Evolutionary conservation across 2,329 filamentous ascomycete genomes (phyloP).

Genomic region (Mycogone perniciosa): DNA sequence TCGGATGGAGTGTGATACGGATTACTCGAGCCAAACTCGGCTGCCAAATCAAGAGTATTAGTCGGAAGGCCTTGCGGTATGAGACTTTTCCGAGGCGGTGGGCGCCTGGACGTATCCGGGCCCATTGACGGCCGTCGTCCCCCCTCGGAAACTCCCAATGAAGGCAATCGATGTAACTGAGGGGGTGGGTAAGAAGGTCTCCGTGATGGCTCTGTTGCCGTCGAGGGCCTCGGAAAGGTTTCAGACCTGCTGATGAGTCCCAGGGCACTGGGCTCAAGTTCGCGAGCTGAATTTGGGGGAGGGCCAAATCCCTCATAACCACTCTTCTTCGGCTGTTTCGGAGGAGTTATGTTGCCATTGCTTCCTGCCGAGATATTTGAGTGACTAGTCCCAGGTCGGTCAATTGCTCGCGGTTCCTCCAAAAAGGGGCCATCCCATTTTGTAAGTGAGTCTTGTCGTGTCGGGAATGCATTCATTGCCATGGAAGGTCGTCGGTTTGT

Average conservation of each 20-base stretch:
- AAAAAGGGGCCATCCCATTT: slow-evolving; percentile 10
- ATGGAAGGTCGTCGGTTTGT: slow-evolving; percentile 32
- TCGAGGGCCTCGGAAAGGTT: slow-evolving; percentile 43
- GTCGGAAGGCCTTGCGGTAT: slow-evolving; percentile 33
- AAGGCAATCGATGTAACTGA: slow-evolving; percentile 31
- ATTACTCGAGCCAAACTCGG: slow-evolving; percentile 55
- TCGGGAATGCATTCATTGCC: slow-evolving; percentile 29
- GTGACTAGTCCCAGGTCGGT: slow-evolving; percentile 13
- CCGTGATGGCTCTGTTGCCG: slow-evolving; percentile 31
- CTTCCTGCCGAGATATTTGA: slow-evolving; percentile 17
- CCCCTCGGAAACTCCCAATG: slow-evolving; percentile 18
- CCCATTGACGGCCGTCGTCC: slow-evolving; percentile 33
- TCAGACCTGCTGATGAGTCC: slow-evolving; percentile 41
- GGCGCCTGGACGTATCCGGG: slow-evolving; percentile 45
- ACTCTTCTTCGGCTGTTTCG: slow-evolving; percentile 40
- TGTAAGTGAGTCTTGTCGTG: slow-evolving; percentile 24
- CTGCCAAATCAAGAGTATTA: slow-evolving; percentile 48
- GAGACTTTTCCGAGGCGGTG: slow-evolving; percentile 46
- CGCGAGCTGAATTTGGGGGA: slow-evolving; percentile 33
- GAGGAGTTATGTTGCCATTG: slow-evolving; percentile 27
- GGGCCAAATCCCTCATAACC: slow-evolving; percentile 55
- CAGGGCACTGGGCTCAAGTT: slow-evolving; percentile 32
- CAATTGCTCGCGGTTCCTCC: slow-evolving; percentile 8
- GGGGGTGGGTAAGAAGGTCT: slow-evolving; percentile 44
- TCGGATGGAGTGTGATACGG: slow-evolving; percentile 58